phyloP scores from a whole-genome alignment of 306 rosid genomes.

The Castanospermum australe region DNA sequence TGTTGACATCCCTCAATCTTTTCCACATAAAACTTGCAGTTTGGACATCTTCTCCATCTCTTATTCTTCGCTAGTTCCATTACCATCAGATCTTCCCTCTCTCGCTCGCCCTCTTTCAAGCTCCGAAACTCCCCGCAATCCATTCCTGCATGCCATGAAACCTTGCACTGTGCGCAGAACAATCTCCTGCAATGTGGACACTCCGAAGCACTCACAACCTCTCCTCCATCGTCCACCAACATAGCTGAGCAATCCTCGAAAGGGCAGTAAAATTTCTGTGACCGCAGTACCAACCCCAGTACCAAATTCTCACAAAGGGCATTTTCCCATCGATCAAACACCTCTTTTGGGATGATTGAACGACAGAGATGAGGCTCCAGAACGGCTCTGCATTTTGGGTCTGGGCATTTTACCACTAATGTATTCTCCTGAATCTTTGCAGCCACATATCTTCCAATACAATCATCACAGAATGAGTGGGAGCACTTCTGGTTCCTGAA shows the following conservation, averaged over 20 bases:
- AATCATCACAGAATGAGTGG: slow-evolving; percentile 50
- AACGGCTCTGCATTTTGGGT: slow-evolving; percentile 42
- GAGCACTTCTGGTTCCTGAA: slow-evolving; percentile 43
- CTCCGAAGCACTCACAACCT: slow-evolving; percentile 45
- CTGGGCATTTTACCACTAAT: slow-evolving; percentile 52
- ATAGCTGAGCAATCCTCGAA: slow-evolving; percentile 53
- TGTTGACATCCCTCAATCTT: slow-evolving; percentile 42
- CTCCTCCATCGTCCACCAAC: slow-evolving; percentile 45
- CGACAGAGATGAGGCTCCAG: slow-evolving; percentile 46
- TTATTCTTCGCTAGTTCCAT: slow-evolving; percentile 47
- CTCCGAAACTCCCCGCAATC: slow-evolving; percentile 44
- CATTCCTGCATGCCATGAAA: slow-evolving; percentile 56
- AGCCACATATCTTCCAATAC: slow-evolving; percentile 45
- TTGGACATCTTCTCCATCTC: slow-evolving; percentile 56
- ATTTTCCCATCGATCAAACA: slow-evolving; percentile 62
- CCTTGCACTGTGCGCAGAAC: slow-evolving; percentile 65
- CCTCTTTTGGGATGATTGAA: slow-evolving; percentile 40
- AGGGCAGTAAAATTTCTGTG: slow-evolving; percentile 51
- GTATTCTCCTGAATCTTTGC: slow-evolving; percentile 49
- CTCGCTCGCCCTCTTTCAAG: slow-evolving; percentile 23
- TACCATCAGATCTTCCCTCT: slow-evolving; percentile 46
- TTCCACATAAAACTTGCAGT: slow-evolving; percentile 55
- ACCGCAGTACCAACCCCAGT: slow-evolving; percentile 34
- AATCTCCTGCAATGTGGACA: slow-evolving; percentile 54
- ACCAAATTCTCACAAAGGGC: slow-evolving; percentile 47